Evolutionary conservation across 164 flowering plant species (phyloP).

Genomic region (Piper longum): DNA sequence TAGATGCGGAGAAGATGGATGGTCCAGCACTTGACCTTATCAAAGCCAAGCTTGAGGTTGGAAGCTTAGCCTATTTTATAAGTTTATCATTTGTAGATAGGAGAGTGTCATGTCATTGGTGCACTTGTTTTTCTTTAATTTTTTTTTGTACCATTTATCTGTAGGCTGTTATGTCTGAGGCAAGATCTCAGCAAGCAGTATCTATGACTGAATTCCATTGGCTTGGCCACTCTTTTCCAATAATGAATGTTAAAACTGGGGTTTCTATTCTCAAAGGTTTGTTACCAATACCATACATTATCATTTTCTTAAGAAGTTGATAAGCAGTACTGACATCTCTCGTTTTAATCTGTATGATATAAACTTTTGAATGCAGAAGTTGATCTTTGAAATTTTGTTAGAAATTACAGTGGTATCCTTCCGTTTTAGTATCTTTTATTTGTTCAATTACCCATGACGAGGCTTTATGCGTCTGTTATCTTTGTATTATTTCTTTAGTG

Average conservation of each 20-base stretch:
- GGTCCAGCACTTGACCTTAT: conserved; percentile 90
- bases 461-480: too few species aligned
- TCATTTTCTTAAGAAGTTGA: not conserved
- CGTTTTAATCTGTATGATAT: too few species aligned
- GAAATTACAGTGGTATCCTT: too few species aligned
- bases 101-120: not conserved
- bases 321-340: too few species aligned
- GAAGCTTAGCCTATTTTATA: conserved; percentile 1
- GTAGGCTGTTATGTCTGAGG: conserved; percentile 93
- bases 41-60: conserved; percentile 82
- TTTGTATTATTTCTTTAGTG: too few species aligned
- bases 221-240: conserved; percentile 91
- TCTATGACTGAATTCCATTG: conserved; percentile 80
- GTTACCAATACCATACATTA: not conserved
- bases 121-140: not conserved
- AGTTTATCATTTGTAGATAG: not conserved
- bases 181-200: conserved; percentile 91
- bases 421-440: too few species aligned
- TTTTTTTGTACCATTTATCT: conserved; percentile 1
- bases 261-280: conserved; percentile 82
- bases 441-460: too few species aligned
- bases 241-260: conserved; percentile 83
- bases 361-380: too few species aligned
- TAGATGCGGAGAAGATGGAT: conserved; percentile 84
- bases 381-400: too few species aligned